Conservation (phyloP, 306 rosid genomes). For the Lagenaria siceraria region DNA sequence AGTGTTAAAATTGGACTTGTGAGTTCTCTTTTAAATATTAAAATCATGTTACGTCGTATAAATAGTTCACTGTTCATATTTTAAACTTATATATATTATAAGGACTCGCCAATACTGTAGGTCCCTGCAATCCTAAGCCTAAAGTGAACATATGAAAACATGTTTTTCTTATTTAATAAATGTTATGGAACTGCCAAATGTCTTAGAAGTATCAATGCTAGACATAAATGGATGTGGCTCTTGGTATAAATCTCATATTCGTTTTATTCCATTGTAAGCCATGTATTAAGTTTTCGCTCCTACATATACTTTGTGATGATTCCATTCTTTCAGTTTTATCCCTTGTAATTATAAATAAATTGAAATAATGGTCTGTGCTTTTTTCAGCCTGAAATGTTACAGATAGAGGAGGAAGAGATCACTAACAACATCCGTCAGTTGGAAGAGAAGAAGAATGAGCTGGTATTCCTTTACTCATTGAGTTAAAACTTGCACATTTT, state of each 20-base stretch:
- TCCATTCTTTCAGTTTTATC: neutral
- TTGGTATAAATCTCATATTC: neutral
- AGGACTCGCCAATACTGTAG: neutral
- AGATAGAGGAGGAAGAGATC: slow-evolving; percentile 56
- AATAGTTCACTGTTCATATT: neutral
- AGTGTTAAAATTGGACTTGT: neutral
- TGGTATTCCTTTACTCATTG: slow-evolving; percentile 35
- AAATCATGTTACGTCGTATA: neutral
- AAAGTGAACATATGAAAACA: neutral
- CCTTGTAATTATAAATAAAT: neutral
- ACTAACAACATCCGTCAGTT: slow-evolving; percentile 53
- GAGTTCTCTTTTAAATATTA: neutral
- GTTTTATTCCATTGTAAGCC: neutral
- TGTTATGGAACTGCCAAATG: neutral
- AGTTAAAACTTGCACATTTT: slow-evolving; percentile 5
- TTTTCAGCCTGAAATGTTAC: slow-evolving; percentile 65
- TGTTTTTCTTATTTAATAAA: neutral
- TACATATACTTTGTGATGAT: neutral
- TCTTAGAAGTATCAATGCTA: neutral
- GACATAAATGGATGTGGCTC: neutral
- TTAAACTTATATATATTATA: neutral
- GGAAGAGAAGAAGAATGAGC: slow-evolving; percentile 52
- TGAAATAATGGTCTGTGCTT: slow-evolving; percentile 17
- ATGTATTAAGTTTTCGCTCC: neutral
- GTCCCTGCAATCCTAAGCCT: neutral